These are phyloP conservation scores for Pseudonitzschia multiseries DNA, from an alignment of 108 stramenopile genomes.

Conservation along the genomic window DNA sequence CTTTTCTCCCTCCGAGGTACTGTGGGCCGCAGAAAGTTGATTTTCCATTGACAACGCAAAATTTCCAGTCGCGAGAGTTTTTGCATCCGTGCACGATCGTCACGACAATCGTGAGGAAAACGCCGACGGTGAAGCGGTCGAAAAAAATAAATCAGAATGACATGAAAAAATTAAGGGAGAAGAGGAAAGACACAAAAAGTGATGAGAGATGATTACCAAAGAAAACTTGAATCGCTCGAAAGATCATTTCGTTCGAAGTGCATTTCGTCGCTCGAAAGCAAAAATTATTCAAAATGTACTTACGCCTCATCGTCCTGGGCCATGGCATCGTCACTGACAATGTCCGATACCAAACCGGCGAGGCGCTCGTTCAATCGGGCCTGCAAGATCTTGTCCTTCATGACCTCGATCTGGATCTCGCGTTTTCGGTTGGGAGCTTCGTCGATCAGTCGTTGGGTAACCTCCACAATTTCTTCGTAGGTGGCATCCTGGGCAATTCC, in stretches of 20 bases:
- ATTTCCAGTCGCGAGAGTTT: too few relatives aligned
- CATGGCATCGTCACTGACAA: constrained; percentile 53
- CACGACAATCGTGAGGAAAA: too few relatives aligned
- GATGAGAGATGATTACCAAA: too few relatives aligned
- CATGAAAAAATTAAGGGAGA: too few relatives aligned
- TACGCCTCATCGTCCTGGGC: constrained; percentile 25
- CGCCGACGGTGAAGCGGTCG: too few relatives aligned
- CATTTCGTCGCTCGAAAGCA: not conserved
- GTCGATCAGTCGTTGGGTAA: constrained; percentile 59
- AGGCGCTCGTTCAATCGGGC: constrained; percentile 78
- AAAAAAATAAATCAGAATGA: too few relatives aligned
- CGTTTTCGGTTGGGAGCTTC: constrained; percentile 64
- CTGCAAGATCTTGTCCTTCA: constrained; percentile 85
- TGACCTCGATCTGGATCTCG: constrained; percentile 72
- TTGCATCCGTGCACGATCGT: too few relatives aligned
- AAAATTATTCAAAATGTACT: not conserved
- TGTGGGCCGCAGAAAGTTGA: not conserved
- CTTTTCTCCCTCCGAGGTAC: too few relatives aligned
- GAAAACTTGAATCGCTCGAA: too few relatives aligned
- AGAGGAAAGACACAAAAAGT: too few relatives aligned
- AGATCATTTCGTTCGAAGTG: not conserved
- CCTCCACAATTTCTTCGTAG: constrained; percentile 79
- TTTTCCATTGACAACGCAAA: too few relatives aligned
- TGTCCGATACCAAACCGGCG: constrained; percentile 44
- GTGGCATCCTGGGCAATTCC: constrained; percentile 81